Conservation (phyloP, 257 asterid genomes). For the Scutellaria galericulata region DNA sequence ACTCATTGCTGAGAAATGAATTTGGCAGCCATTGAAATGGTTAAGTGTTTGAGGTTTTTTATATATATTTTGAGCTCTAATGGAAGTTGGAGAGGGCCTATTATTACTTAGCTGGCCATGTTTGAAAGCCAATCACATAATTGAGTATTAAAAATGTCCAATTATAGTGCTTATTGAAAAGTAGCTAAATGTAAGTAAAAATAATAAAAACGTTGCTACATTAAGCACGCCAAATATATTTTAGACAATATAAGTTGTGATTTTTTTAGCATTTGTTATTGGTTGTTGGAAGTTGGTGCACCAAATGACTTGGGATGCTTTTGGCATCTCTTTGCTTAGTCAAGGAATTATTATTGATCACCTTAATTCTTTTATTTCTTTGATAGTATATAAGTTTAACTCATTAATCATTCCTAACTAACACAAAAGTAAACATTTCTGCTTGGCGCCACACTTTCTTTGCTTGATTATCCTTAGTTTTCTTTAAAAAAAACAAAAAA, state of each 20-base stretch:
- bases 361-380: background rate
- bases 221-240: conserved; percentile 41
- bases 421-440: conserved; percentile 1
- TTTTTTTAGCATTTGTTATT: conserved; percentile 30
- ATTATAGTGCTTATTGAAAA: conserved; percentile 23
- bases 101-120: conserved; percentile 68
- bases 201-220: conserved; percentile 15
- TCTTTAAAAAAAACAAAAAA: too few relatives aligned
- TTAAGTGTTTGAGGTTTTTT: conserved; percentile 18
- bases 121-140: conserved; percentile 35
- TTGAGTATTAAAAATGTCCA: background rate
- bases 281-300: conserved; percentile 73
- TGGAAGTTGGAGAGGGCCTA: conserved; percentile 39
- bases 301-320: conserved; percentile 45
- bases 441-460: too few relatives aligned
- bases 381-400: background rate
- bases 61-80: background rate
- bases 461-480: too few relatives aligned
- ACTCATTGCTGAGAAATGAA: conserved; percentile 53
- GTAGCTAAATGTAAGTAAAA: background rate
- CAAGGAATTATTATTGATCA: conserved; percentile 31
- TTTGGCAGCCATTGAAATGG: conserved; percentile 36
- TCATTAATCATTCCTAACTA: conserved; percentile 17
- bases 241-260: conserved; percentile 4
- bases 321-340: conserved; percentile 42